A percentile compares a stretch with the other conserved stretches of the same genome.
These are phyloP conservation scores for Aquilaria malaccensis DNA, from an alignment of 345 rosid species.

Conservation along the genomic window DNA sequence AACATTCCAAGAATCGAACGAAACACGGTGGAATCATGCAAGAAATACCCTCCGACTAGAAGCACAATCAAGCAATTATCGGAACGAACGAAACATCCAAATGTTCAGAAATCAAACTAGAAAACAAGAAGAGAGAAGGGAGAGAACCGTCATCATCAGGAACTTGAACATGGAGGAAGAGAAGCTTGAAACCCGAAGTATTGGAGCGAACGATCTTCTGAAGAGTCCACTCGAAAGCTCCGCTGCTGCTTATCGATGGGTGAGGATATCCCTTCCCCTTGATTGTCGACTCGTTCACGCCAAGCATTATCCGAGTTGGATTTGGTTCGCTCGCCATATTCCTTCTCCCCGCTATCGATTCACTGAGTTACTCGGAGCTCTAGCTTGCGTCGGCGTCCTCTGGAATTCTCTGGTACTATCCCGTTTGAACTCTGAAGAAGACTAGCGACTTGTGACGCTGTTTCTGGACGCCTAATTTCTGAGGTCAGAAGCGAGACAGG, in stretches of 20 bases:
- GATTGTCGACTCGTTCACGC: constrained; percentile 86
- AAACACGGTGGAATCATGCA: too few relatives aligned
- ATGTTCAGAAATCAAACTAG: too few relatives aligned
- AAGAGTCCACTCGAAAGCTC: constrained; percentile 93
- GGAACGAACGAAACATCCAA: too few relatives aligned
- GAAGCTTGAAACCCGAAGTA: constrained; percentile 69
- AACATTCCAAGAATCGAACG: too few relatives aligned
- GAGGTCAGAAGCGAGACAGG: too few relatives aligned
- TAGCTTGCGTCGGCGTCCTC: neutral
- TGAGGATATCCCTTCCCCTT: constrained; percentile 83
- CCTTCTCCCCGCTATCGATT: neutral
- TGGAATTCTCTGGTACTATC: neutral
- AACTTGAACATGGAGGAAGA: constrained; percentile 93
- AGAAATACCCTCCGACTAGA: too few relatives aligned
- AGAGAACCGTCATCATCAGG: constrained; percentile 88
- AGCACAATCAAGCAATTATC: too few relatives aligned
- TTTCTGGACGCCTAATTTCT: too few relatives aligned
- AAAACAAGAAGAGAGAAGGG: constrained; percentile 10
- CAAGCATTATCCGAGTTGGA: constrained; percentile 77
- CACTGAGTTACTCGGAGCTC: constrained; percentile 12
- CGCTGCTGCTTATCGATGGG: constrained; percentile 86
- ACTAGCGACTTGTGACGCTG: too few relatives aligned
- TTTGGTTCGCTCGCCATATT: constrained; percentile 47
- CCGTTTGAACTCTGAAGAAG: too few relatives aligned
- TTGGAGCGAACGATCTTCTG: constrained; percentile 80